Evolutionary conservation across 2,329 filamentous ascomycete species (phyloP), one percentile per base, ranked within the genome.

Genomic region (Aspergillus uvarum): DNA sequence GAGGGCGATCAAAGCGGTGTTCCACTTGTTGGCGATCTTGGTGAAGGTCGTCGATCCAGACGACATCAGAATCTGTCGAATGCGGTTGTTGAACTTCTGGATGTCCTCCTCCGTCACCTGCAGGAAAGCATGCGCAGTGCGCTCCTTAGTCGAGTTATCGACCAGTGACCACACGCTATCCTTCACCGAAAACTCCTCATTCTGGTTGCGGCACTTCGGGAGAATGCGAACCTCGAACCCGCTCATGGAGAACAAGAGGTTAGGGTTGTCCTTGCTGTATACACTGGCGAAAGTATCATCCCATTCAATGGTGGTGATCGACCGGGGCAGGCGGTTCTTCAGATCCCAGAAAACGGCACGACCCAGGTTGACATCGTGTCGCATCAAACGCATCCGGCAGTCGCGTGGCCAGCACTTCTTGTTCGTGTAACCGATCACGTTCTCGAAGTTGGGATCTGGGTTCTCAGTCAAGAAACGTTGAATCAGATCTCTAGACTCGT

Each of bases 11-110:
- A 99, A 79, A 1, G 92, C 95, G 0, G 95, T 99, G 78, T 99
- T 99, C 95, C 96, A 99, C 80, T 99, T 99, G 80, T 99, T 99
- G 51, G 96, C 95, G 72, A 99, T 99, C 84, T 99, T 99, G 50
- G 95, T 99, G 79, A 99, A 99, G 0, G 95, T 99, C 0, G 95
- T 99, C 5, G 92, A 96, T n/a, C 95, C 96, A 60, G 95, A 98
- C 11, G 94, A 98, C 95, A 99, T 99, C 59, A 99, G 83, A 73
- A 99, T 99, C 72, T 99, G 95, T 61, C 95, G 88, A 72, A 99
- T 99, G 47, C 96, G 89, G 76, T 99, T 99, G 79, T 99, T 99
- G 83, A 99, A 99, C 77, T 98, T 98, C 66, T 94, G 90, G 52
- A 99, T 94, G 72, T 99, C 95, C 73, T 98, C 95, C 71, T 98